Base-by-base conservation (phyloP, 2,329 filamentous ascomycete genomes). In the Lecanosticta acicola region DNA sequence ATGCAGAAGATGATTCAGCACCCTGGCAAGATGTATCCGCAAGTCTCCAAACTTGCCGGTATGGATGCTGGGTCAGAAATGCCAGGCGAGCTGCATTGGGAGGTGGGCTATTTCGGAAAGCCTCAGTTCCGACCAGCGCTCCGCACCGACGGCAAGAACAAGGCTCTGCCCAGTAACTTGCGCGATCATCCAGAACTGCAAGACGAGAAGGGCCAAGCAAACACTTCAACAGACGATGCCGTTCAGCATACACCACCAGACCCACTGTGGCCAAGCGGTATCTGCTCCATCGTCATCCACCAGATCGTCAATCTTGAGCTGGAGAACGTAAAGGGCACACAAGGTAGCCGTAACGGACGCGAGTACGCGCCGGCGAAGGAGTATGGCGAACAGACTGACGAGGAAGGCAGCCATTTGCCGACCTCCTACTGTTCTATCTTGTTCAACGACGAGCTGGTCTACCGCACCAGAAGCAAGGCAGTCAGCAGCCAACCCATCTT, bases 1-100 rank as follows among this genome's bases (percentile, higher is more conserved):
- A 88, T 98, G 64, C 89, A 94, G 59, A 89, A 96, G 64, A 83
- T 98, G 71, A 94, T 97, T 48, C 85, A 94, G 60, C 86, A 96
- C 62, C 89, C 91, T 0, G 87, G 90, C 29, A 87, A 85, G 60
- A 94, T 96, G 87, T 94, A 90, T 58, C 84, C 87, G 3, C 88
- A 95, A 57, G 77, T 87, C 5, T 95, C 89, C 0, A 89, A 84
- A 57, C 78, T 97, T 1, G 74, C 79, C 20, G 91, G 91, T 9
- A 81, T 94, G 70, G 85, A 93, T 58, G 83, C 87, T 17, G 88
- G 84, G 10, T 91, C 81, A 55, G 78, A 79, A 40, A 97, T 97
- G 89, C 93, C 93, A 0, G 91, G 93, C 20, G 84, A 95, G 62
- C 76, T 98, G 32, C 83, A 94, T 62, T 97, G 91, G 91, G 91